Evolutionary conservation across 257 asterid species (phyloP), one percentile per base, ranked within the genome.

Genomic region (Lycium ferocissimum): DNA sequence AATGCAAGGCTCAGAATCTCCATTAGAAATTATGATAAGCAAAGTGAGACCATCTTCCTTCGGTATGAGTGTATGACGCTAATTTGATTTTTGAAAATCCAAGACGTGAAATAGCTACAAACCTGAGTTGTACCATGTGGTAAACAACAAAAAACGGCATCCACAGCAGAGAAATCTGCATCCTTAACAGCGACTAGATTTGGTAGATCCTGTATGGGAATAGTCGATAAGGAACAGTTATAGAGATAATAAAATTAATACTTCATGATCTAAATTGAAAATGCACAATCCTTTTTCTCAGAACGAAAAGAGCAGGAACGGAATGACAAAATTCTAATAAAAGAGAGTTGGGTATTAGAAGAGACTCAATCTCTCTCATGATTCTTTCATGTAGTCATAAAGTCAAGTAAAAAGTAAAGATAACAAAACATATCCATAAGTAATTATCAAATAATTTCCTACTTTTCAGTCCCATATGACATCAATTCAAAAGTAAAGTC

Each of bases 91-190:
- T 33, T 65, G 65, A 47, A 78, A 78, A 53, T 53, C 49, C 20
- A 17, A 78, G 65, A 53, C 2, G 1, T 53, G 82, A 0, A 69
- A 83, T 83, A 53, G 40, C 53, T 35, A 66, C 78, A 70, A 75
- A 96, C 99, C 98, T 96, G 99, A 76, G 98, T 93, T 67, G 98
- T 94, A 86, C 99, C 99, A 87, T 96, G 99, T 17, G 99, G 99
- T 92, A 96, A 93, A 88, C 98, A 96, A 87, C 99, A 96, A 89
- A 96, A 93, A 54, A 96, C 92, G 51, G 98, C 99, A 94, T 96
- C 99, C 49, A 96, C 96, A 85, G 62, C 73, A 56, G 95, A 90
- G 87, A 94, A 96, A 85, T 96, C 94, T 0, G 99, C 98, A 90
- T 96, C 99, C 84, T 92, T 92, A 80, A 94, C 94, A 83, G 98